phyloP scores from a whole-genome alignment of 306 rosid species.

The Rosa lucieae region DNA sequence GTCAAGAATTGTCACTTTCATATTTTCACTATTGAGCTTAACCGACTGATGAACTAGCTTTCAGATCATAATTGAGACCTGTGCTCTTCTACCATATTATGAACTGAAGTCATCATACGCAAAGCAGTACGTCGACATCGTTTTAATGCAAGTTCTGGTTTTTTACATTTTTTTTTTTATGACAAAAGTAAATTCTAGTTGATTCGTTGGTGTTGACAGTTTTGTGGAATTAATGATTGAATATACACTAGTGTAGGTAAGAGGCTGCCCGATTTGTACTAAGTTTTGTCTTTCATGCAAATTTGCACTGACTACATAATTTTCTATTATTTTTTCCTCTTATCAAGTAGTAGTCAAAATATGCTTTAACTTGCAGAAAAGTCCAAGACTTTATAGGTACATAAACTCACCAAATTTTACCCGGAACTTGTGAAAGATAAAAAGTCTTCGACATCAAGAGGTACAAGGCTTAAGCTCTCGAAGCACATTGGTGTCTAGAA shows the following conservation, averaged over 20 bases:
- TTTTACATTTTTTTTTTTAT: too few relatives aligned
- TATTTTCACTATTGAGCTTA: too few relatives aligned
- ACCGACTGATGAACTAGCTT: too few relatives aligned
- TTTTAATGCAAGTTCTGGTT: too few relatives aligned
- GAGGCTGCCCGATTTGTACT: not conserved
- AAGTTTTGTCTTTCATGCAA: not conserved
- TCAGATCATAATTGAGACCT: too few relatives aligned
- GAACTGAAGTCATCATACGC: too few relatives aligned
- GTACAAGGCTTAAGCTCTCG: not conserved
- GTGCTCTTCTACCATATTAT: too few relatives aligned
- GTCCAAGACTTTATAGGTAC: not conserved
- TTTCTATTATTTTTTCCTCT: not conserved
- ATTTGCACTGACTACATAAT: not conserved
- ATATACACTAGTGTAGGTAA: not conserved
- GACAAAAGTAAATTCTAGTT: too few relatives aligned
- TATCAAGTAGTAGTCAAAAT: not conserved
- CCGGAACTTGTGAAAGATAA: not conserved
- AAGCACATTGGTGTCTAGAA: not conserved
- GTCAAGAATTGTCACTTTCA: too few relatives aligned
- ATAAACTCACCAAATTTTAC: conserved; percentile 23
- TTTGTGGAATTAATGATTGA: too few relatives aligned
- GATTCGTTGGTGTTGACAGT: too few relatives aligned
- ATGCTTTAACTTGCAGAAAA: not conserved
- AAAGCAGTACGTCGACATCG: too few relatives aligned
- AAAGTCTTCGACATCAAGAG: not conserved